Conservation (phyloP, 2,329 filamentous ascomycete species). For the Zymoseptoria tritici region DNA sequence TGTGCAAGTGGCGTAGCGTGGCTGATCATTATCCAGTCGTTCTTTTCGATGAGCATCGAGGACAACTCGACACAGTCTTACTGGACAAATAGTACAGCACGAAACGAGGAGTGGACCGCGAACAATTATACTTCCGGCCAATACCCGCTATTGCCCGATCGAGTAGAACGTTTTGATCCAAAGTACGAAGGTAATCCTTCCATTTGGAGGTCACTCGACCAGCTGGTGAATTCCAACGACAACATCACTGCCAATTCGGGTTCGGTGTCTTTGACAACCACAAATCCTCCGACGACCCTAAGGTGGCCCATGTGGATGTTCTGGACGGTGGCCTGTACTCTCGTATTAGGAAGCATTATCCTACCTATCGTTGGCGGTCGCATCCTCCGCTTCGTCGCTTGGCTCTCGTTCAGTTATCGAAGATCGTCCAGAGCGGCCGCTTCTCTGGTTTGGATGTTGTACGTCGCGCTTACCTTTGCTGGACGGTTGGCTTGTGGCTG, state of each 20-base stretch:
- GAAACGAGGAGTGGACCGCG: too few relatives aligned
- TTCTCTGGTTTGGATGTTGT: background rate
- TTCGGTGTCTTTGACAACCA: background rate
- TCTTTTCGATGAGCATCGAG: background rate
- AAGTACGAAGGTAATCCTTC: too few relatives aligned
- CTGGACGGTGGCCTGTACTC: background rate
- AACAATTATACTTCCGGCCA: too few relatives aligned
- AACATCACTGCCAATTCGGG: background rate
- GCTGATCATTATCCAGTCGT: background rate
- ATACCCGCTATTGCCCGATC: too few relatives aligned
- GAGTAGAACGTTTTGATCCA: too few relatives aligned
- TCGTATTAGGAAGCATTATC: background rate
- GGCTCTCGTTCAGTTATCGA: background rate
- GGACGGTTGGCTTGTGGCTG: too few relatives aligned
- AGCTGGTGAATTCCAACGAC: background rate
- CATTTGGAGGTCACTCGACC: too few relatives aligned
- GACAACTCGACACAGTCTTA: background rate
- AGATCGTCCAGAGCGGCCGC: background rate
- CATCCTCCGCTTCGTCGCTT: background rate
- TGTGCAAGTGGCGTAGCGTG: background rate
- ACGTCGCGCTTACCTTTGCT: too few relatives aligned
- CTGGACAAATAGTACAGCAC: background rate
- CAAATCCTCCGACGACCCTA: background rate
- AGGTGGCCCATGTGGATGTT: background rate
- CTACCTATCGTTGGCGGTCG: background rate